Conservation (phyloP, 768 basidiomycete genomes). For the Kwoniella mangroviensis region DNA sequence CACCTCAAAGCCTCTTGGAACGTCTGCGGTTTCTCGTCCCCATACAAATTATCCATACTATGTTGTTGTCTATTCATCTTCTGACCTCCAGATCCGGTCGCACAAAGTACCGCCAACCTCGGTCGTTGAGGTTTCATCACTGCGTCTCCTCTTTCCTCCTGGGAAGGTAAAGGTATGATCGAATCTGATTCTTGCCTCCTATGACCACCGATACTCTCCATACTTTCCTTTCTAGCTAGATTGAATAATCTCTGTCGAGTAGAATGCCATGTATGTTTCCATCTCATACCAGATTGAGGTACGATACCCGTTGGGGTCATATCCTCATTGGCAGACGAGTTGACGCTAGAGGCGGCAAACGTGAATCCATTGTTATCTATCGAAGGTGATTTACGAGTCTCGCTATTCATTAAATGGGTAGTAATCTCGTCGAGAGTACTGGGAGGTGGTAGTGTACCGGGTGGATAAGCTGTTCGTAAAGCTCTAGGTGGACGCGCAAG, state of each 20-base stretch:
- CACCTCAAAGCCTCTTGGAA: slow-evolving; percentile 40
- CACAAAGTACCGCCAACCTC: slow-evolving; percentile 30
- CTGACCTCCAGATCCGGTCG: slow-evolving; percentile 11
- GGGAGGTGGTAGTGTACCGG: slow-evolving; percentile 49
- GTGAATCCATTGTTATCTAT: slow-evolving; percentile 9
- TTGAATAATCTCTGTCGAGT: slow-evolving; percentile 45
- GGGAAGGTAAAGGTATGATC: slow-evolving; percentile 28
- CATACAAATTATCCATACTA: slow-evolving; percentile 34
- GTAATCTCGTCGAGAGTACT: slow-evolving; percentile 49
- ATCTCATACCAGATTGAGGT: slow-evolving; percentile 11
- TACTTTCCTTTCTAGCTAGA: slow-evolving; percentile 46
- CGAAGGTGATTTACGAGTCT: slow-evolving; percentile 31
- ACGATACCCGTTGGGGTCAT: slow-evolving; percentile 14
- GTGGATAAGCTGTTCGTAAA: slow-evolving; percentile 43
- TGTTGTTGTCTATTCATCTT: slow-evolving; percentile 40
- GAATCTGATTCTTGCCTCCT: slow-evolving; percentile 36
- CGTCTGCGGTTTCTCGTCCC: slow-evolving; percentile 22
- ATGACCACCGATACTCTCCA: slow-evolving; percentile 43
- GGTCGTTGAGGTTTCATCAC: slow-evolving; percentile 22
- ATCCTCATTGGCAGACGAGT: slow-evolving; percentile 2
- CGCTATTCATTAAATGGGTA: slow-evolving; percentile 37
- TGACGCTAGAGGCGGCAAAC: slow-evolving; percentile 7
- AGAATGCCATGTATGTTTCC: slow-evolving; percentile 46
- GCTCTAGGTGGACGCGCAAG: slow-evolving; percentile 41
- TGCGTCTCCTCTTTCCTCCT: slow-evolving; percentile 1